Percentiles rank a stretch among this genome's conserved stretches.
Conservation (phyloP, 768 basidiomycete species). For the Leccinum variicolor region DNA sequence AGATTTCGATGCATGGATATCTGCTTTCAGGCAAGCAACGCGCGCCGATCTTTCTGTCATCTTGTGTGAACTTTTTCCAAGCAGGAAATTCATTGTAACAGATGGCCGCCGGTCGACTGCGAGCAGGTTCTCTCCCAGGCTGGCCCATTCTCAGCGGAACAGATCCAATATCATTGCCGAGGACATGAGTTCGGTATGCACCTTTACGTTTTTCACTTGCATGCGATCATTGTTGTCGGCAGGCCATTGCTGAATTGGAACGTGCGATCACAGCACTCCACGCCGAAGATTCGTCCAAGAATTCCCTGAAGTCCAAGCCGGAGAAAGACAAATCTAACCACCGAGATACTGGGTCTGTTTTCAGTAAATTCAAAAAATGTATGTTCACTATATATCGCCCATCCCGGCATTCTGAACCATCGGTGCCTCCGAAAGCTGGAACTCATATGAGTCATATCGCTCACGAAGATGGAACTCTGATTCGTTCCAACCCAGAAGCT, state of each 20-base stretch:
- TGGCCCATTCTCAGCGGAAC: conserved; percentile 44
- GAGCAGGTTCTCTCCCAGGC: conserved; percentile 35
- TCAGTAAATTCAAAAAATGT: conserved; percentile 66
- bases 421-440: conserved; percentile 15
- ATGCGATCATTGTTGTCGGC: conserved; percentile 1
- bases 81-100: conserved; percentile 58
- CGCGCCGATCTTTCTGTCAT: conserved; percentile 4
- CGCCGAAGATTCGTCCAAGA: conserved; percentile 39
- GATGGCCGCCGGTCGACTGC: conserved; percentile 36
- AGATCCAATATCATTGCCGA: conserved; percentile 54
- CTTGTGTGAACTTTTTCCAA: conserved; percentile 15
- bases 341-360: conserved; percentile 35
- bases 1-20: conserved; percentile 75
- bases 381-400: conserved; percentile 14
- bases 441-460: conserved; percentile 8
- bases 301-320: conserved; percentile 32
- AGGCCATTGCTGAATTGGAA: conserved; percentile 64
- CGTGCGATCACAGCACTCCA: conserved; percentile 43
- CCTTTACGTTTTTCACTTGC: not conserved
- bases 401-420: not conserved
- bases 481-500: conserved; percentile 17
- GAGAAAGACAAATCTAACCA: conserved; percentile 45
- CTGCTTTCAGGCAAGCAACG: conserved; percentile 58
- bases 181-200: conserved; percentile 62
- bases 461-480: conserved; percentile 29